phyloP scores from a whole-genome alignment of 768 basidiomycete species.

The Tylopilus sp. region DNA sequence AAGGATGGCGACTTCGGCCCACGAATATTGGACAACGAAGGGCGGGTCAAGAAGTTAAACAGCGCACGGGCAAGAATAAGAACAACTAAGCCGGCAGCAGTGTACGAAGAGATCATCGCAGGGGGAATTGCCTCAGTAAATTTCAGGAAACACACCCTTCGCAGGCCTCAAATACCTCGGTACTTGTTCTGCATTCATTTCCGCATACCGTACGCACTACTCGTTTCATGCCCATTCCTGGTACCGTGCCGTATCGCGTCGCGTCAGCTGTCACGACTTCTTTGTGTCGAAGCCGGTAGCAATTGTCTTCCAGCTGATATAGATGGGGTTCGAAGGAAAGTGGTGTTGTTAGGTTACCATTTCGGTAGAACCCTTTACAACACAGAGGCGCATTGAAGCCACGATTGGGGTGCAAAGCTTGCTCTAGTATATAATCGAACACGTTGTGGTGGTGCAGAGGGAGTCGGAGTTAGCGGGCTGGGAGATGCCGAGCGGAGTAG shows the following conservation, averaged over 20 bases:
- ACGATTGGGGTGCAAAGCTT: no score
- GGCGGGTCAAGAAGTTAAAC: neutral
- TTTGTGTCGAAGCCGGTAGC: neutral
- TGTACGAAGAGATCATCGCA: conserved; percentile 2
- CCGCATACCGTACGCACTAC: no score
- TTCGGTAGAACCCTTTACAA: no score
- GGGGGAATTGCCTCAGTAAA: neutral
- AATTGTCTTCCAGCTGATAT: neutral
- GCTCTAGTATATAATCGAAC: no score
- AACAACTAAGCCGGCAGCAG: neutral
- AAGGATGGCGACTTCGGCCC: conserved; percentile 17
- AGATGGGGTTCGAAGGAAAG: no score
- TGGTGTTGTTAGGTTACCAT: no score
- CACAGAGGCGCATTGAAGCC: no score
- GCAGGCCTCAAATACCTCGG: neutral
- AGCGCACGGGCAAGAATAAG: neutral
- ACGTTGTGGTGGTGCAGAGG: no score
- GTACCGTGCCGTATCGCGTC: neutral
- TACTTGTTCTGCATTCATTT: no score
- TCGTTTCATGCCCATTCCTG: neutral
- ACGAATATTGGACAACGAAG: conserved; percentile 12
- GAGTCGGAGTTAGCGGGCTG: no score
- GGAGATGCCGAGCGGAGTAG: no score
- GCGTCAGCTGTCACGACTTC: neutral
- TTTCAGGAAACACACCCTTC: neutral